A percentile compares a stretch with the other conserved stretches of the same genome.
These are phyloP conservation scores for Tephrocybe sp. DNA, from an alignment of 768 basidiomycete species.

Conservation along the genomic window DNA sequence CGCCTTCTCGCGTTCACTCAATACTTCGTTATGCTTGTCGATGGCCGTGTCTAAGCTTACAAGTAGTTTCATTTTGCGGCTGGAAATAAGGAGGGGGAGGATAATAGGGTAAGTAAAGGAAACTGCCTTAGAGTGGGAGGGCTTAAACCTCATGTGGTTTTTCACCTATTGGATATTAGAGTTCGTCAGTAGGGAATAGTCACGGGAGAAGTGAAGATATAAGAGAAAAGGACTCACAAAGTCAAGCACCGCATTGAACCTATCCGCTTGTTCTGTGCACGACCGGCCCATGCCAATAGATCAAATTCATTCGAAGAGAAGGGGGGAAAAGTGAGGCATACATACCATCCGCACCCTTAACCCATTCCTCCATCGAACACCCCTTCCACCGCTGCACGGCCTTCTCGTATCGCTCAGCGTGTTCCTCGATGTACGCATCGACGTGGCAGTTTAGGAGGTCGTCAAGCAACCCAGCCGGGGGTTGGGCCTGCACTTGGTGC, in stretches of 20 bases:
- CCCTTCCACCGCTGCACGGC: slow-evolving; percentile 45
- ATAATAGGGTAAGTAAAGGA: too few species aligned
- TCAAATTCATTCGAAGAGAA: too few species aligned
- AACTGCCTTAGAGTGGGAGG: too few species aligned
- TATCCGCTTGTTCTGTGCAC: slow-evolving; percentile 40
- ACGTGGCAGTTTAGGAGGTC: slow-evolving; percentile 42
- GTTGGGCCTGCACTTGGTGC: not conserved
- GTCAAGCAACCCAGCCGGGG: slow-evolving; percentile 29
- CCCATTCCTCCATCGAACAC: slow-evolving; percentile 59
- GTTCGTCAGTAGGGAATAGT: too few species aligned
- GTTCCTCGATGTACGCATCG: slow-evolving; percentile 37
- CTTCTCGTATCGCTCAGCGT: slow-evolving; percentile 42
- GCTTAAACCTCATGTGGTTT: slow-evolving; percentile 51
- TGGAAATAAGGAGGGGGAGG: too few species aligned
- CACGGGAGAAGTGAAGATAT: too few species aligned
- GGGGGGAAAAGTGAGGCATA: too few species aligned
- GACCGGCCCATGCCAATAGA: too few species aligned
- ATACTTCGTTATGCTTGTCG: slow-evolving; percentile 34
- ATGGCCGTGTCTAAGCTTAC: slow-evolving; percentile 39
- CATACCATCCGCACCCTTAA: slow-evolving; percentile 49
- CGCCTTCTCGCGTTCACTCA: slow-evolving; percentile 36
- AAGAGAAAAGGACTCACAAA: slow-evolving; percentile 39
- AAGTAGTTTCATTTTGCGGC: slow-evolving; percentile 47
- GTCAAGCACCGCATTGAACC: slow-evolving; percentile 45
- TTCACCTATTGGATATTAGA: too few species aligned